These are phyloP conservation scores for Climacium dendroides DNA, from an alignment of 225 moss, liverwort and hornwort species.

Conservation along the genomic window DNA sequence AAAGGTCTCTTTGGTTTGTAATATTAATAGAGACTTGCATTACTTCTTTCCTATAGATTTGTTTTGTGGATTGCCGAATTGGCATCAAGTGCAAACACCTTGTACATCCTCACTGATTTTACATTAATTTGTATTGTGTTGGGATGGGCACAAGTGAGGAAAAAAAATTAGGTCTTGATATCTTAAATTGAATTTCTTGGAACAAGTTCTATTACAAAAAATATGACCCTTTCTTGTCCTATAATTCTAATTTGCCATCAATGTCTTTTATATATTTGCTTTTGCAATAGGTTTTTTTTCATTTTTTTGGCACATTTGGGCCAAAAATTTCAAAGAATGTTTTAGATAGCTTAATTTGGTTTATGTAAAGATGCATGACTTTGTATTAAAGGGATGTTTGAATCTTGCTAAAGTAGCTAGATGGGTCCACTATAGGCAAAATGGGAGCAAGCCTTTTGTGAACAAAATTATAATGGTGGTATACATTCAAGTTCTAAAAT, in stretches of 20 bases:
- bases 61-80: no score
- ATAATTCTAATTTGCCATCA: neutral
- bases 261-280: neutral
- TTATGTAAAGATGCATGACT: neutral
- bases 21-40: neutral
- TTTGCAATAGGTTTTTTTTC: neutral
- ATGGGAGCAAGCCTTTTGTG: rapidly evolving
- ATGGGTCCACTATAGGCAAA: neutral
- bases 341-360: rapidly evolving
- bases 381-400: no score
- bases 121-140: neutral
- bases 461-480: neutral
- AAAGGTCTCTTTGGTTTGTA: neutral
- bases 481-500: neutral
- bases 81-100: neutral
- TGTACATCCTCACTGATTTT: rapidly evolving
- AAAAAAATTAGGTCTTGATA: neutral
- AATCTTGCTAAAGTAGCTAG: neutral
- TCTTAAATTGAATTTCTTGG: neutral
- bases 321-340: neutral
- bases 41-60: neutral
- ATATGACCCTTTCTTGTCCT: neutral
- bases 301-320: neutral
- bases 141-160: rapidly evolving
- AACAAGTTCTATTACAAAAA: neutral